Conservation (phyloP, 306 rosid genomes). For the Cucurbita argyrosperma region DNA sequence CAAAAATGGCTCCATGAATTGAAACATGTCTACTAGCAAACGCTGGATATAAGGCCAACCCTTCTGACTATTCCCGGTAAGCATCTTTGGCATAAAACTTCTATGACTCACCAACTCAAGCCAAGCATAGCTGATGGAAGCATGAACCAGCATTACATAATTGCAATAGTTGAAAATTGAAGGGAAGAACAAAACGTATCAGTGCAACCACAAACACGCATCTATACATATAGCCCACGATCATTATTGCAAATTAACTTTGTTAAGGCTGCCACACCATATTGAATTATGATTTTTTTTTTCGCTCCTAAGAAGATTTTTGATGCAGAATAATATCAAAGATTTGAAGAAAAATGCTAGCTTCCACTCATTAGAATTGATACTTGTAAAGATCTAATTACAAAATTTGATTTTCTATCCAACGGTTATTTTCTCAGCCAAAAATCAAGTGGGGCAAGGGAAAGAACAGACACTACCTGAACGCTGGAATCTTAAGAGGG, state of each 20-base stretch:
- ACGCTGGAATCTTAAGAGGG: slow-evolving; percentile 84
- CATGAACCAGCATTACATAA: slow-evolving; percentile 2
- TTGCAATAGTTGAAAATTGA: neutral
- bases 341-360: neutral
- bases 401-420: neutral
- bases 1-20: slow-evolving; percentile 92
- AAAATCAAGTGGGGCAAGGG: neutral
- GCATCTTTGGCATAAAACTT: slow-evolving; percentile 94
- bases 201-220: neutral
- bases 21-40: slow-evolving; percentile 83
- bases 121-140: slow-evolving; percentile 81
- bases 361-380: neutral
- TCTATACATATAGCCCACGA: neutral
- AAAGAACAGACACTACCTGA: slow-evolving; percentile 42
- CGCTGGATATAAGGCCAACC: slow-evolving; percentile 87
- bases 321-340: no score
- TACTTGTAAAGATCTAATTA: neutral
- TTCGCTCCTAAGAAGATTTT: no score
- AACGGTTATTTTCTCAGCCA: neutral
- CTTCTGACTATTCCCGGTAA: slow-evolving; percentile 75
- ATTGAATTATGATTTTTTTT: neutral
- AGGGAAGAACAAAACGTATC: neutral
- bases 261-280: neutral
- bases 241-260: neutral
- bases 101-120: slow-evolving; percentile 94